Percentiles rank a stretch among this genome's conserved stretches.
These are phyloP conservation scores for Mycena haematopus DNA, from an alignment of 768 basidiomycete species.

Conservation along the genomic window DNA sequence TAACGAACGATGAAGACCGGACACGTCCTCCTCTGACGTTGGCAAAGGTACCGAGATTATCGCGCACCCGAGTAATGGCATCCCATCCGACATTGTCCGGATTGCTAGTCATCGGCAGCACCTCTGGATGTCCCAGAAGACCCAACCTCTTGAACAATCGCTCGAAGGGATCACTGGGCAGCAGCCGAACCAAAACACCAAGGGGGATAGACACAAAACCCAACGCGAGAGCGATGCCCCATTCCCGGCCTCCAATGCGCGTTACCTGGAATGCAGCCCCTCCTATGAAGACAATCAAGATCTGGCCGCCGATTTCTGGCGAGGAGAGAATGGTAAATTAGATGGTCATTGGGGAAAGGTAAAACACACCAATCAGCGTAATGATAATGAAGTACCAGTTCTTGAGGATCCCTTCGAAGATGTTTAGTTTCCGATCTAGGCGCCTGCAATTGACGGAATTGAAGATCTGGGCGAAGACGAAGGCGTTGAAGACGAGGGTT, in stretches of 20 bases:
- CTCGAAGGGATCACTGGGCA: conserved; percentile 85
- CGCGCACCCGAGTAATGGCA: conserved; percentile 82
- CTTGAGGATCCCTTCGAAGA: conserved; percentile 80
- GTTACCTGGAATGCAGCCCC: conserved; percentile 92
- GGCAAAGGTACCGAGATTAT: conserved; percentile 85
- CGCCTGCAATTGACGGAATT: conserved; percentile 93
- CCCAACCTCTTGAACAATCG: conserved; percentile 58
- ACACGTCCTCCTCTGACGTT: conserved; percentile 89
- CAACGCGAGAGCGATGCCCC: conserved; percentile 91
- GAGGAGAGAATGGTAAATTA: neutral
- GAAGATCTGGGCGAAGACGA: conserved; percentile 97
- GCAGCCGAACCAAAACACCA: conserved; percentile 77
- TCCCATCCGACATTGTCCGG: conserved; percentile 65
- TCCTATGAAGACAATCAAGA: conserved; percentile 90
- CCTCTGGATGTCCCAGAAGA: conserved; percentile 68
- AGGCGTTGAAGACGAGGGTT: conserved; percentile 96
- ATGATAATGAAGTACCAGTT: conserved; percentile 89
- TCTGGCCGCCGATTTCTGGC: conserved; percentile 86
- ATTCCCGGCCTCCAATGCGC: conserved; percentile 79
- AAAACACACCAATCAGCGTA: conserved; percentile 77
- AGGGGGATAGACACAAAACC: conserved; percentile 89
- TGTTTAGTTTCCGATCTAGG: conserved; percentile 84
- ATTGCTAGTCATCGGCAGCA: conserved; percentile 69
- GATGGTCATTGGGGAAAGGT: neutral
- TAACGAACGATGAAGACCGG: conserved; percentile 83